phyloP scores from a whole-genome alignment of 345 rosid genomes.

The Laguncularia racemosa region DNA sequence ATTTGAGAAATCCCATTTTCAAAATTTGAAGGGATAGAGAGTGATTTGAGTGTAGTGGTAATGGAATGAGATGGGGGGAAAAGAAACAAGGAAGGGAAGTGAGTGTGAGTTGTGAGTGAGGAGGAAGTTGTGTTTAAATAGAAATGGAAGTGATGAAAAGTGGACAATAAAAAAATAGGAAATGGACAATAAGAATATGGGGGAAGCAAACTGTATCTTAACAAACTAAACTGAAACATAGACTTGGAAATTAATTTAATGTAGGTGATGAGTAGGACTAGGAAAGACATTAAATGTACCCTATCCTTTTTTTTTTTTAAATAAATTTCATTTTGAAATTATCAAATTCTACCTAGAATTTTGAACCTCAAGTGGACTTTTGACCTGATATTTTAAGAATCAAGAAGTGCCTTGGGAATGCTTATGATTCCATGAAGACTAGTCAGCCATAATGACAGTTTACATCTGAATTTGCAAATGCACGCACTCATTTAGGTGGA shows the following conservation, averaged over 20 bases:
- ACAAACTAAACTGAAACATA: conserved; percentile 19
- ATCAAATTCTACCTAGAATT: conserved; percentile 8
- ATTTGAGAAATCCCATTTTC: conserved; percentile 21
- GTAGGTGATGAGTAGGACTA: too few relatives aligned
- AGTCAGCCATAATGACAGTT: conserved; percentile 6
- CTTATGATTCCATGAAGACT: conserved; percentile 4
- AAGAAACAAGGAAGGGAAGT: background rate
- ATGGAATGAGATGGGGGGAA: background rate
- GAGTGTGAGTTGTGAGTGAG: conserved; percentile 4
- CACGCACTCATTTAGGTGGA: too few relatives aligned
- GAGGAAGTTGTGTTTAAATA: conserved; percentile 22
- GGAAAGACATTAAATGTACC: conserved; percentile 2
- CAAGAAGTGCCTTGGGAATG: conserved; percentile 5
- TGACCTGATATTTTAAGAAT: background rate
- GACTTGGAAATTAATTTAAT: too few relatives aligned
- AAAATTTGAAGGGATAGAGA: too few relatives aligned
- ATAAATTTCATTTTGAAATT: background rate
- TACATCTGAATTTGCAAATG: background rate
- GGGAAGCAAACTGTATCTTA: conserved; percentile 7
- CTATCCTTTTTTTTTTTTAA: background rate
- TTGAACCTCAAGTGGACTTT: conserved; percentile 4
- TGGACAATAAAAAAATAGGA: conserved; percentile 1
- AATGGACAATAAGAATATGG: background rate
- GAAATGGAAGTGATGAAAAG: conserved; percentile 10
- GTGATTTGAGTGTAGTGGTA: background rate